Evolutionary conservation across 345 rosid genomes (phyloP), one percentile per base, ranked within the genome.

Genomic region (Syzygium jambos): DNA sequence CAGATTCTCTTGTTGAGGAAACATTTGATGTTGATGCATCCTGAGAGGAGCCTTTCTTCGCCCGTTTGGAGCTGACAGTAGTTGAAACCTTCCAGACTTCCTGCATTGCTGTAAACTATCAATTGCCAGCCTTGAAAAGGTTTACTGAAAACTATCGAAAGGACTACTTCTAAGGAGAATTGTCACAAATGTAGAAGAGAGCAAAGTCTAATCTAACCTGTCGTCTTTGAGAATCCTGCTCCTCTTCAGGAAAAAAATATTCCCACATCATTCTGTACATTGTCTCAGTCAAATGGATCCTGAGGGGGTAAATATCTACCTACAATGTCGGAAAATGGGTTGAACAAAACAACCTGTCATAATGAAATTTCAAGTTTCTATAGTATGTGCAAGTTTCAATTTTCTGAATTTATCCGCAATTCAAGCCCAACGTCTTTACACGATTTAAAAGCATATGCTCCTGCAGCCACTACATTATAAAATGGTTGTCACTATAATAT

Each of bases 241-340:
- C 99, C 92, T 98, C 99, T 91, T 94, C 98, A 30, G 98, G 98
- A 89, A 98, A 98, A 90, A 98, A 94, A 90, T 98, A 98, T 85
- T 91, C 96, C 99, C 99, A 98, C 98, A 98, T 96, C 98, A 94
- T 96, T 93, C 95, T 91, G 91, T 98, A 98, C 99, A 96, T 96
- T n/a, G 95, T 91, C 91, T 98, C 99, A 9, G 98, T 98, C 98
- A 98, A 93, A 91, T 96, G 96, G 86, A 98, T 98, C 92, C 94
- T 96, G 17, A 98, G 96, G 68, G 99, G 99, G 86, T 96, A 98
- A 89, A 98, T 98, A 90, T 95, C 98, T 56, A 98, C 99, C 99
- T 97, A 91, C 90, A 87, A 88, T 51, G 55, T 57, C 52, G 29
- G 85, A 88, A 85, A 25, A 25, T 30, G 89, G 65, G 84, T 82